These are phyloP conservation scores for Pichia sp. DNA, from an alignment of 1,139 yeast species.

Conservation along the genomic window DNA sequence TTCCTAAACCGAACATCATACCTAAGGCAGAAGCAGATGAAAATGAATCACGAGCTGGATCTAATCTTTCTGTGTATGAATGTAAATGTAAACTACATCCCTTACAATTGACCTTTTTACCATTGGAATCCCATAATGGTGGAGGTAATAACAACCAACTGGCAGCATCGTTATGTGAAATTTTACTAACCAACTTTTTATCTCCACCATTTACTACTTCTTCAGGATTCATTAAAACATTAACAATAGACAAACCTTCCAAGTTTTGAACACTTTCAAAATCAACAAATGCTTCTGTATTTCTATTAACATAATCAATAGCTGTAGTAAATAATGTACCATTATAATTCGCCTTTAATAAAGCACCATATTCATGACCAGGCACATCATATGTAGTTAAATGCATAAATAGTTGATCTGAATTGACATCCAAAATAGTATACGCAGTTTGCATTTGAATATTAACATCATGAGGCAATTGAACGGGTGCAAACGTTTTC, in stretches of 20 bases:
- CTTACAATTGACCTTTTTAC: constrained; percentile 46
- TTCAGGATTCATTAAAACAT: constrained; percentile 54
- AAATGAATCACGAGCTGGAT: constrained; percentile 68
- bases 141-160: constrained; percentile 72
- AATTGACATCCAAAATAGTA: constrained; percentile 71
- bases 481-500: constrained; percentile 66
- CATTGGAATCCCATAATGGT: constrained; percentile 59
- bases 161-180: constrained; percentile 90
- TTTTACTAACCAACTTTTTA: constrained; percentile 61
- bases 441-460: constrained; percentile 70
- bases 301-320: constrained; percentile 70
- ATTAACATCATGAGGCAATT: constrained; percentile 65
- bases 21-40: constrained; percentile 91
- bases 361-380: constrained; percentile 64
- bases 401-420: constrained; percentile 76
- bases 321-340: constrained; percentile 87
- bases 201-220: constrained; percentile 31
- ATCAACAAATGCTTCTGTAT: constrained; percentile 72
- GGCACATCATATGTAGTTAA: constrained; percentile 56
- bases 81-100: constrained; percentile 81
- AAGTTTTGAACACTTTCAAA: constrained; percentile 78
- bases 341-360: constrained; percentile 89
- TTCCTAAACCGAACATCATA: constrained; percentile 79
- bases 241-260: constrained; percentile 82
- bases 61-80: constrained; percentile 84